Conservation (phyloP, 2,329 filamentous ascomycete genomes). For the Aureobasidium leucospermi region DNA sequence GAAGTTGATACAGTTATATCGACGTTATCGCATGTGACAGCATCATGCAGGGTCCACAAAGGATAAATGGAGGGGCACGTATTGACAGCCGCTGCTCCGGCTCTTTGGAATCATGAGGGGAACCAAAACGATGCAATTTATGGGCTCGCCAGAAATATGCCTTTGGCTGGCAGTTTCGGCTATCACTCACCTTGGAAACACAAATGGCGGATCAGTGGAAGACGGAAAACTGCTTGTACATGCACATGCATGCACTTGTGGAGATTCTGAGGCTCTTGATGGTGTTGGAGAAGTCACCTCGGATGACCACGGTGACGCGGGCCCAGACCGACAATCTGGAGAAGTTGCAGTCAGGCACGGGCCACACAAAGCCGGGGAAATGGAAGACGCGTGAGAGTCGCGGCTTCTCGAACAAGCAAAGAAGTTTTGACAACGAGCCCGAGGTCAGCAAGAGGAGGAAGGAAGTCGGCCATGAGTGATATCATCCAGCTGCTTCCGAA, state of each 20-base stretch:
- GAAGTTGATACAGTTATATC: neutral
- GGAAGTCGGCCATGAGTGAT: slow-evolving; percentile 68
- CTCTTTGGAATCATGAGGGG: slow-evolving; percentile 7
- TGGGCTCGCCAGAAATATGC: neutral
- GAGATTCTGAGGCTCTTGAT: neutral
- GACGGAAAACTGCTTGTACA: neutral
- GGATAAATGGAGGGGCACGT: slow-evolving; percentile 10
- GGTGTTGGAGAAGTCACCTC: neutral
- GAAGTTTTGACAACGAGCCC: neutral
- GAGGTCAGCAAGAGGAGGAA: slow-evolving; percentile 55
- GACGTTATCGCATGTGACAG: slow-evolving; percentile 6
- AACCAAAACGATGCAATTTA: neutral
- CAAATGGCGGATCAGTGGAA: slow-evolving; percentile 21
- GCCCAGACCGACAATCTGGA: slow-evolving; percentile 4
- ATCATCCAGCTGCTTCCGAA: slow-evolving; percentile 73
- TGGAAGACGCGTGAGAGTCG: neutral
- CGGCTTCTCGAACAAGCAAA: neutral
- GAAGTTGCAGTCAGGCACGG: neutral
- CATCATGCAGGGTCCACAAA: slow-evolving; percentile 6
- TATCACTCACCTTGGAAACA: slow-evolving; percentile 14
- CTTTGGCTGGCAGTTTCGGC: neutral
- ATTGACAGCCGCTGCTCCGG: slow-evolving; percentile 4
- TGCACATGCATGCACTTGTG: neutral
- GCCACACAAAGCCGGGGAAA: neutral
- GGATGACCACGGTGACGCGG: slow-evolving; percentile 12